phyloP scores from a whole-genome alignment of 768 basidiomycete genomes.

The Amanita pallidorosea region DNA sequence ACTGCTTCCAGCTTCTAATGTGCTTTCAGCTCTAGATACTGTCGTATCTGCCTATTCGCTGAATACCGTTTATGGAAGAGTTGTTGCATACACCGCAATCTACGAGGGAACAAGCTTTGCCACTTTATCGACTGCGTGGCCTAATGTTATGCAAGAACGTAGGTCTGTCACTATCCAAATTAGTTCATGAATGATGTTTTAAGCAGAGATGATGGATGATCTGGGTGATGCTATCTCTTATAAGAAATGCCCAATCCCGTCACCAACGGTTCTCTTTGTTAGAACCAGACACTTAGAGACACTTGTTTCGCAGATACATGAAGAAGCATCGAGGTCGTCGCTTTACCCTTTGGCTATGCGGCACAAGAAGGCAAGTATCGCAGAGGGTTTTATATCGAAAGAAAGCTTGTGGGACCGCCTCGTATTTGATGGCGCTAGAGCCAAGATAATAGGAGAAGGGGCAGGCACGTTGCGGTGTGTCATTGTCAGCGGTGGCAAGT shows the following conservation, averaged over 20 bases:
- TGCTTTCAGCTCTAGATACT: slow-evolving; percentile 63
- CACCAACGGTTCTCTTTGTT: slow-evolving; percentile 74
- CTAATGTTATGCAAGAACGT: slow-evolving; percentile 39
- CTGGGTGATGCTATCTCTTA: slow-evolving; percentile 38
- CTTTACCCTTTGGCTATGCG: slow-evolving; percentile 59
- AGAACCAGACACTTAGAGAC: slow-evolving; percentile 51
- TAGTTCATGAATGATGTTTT: neutral
- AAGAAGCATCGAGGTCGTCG: slow-evolving; percentile 41
- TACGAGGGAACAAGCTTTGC: slow-evolving; percentile 68
- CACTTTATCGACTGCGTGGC: slow-evolving; percentile 44
- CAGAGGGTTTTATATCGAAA: slow-evolving; percentile 67
- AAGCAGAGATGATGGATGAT: slow-evolving; percentile 14
- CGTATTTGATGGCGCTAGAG: slow-evolving; percentile 61
- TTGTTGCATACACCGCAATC: slow-evolving; percentile 70
- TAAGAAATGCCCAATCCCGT: slow-evolving; percentile 45
- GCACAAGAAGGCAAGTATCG: slow-evolving; percentile 62
- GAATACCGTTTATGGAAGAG: slow-evolving; percentile 68
- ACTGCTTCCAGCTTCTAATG: slow-evolving; percentile 62
- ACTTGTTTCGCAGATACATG: slow-evolving; percentile 41
- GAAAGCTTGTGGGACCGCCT: slow-evolving; percentile 80
- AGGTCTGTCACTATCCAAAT: slow-evolving; percentile 6
- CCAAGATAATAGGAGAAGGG: slow-evolving; percentile 44
- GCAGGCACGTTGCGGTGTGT: slow-evolving; percentile 56
- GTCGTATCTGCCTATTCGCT: slow-evolving; percentile 67
- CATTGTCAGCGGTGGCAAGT: slow-evolving; percentile 62